phyloP scores from a whole-genome alignment of 345 rosid genomes.

The Aegle marmelos region DNA sequence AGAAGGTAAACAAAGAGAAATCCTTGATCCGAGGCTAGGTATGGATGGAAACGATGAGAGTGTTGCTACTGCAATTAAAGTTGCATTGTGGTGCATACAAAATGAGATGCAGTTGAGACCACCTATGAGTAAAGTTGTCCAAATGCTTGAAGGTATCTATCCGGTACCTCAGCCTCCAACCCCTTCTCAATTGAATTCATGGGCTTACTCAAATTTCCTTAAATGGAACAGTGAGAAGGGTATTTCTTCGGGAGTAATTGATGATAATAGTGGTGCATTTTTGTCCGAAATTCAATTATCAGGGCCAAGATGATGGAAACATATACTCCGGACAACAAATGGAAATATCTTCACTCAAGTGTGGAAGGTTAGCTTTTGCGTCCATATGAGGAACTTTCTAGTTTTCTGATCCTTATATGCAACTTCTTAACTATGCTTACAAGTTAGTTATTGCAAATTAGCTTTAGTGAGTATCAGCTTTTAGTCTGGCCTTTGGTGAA shows the following conservation, averaged over 20 bases:
- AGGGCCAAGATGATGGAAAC: slow-evolving; percentile 41
- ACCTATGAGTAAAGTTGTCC: slow-evolving; percentile 53
- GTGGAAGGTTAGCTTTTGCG: background rate
- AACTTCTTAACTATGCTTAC: background rate
- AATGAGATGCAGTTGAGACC: slow-evolving; percentile 50
- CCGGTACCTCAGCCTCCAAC: slow-evolving; percentile 35
- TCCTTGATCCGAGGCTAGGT: slow-evolving; percentile 38
- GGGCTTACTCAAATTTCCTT: slow-evolving; percentile 19
- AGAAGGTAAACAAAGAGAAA: slow-evolving; percentile 35
- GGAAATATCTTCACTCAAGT: background rate
- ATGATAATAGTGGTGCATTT: slow-evolving; percentile 26
- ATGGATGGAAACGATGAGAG: slow-evolving; percentile 23
- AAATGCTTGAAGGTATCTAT: slow-evolving; percentile 54
- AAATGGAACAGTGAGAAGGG: slow-evolving; percentile 39
- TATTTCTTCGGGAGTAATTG: slow-evolving; percentile 19
- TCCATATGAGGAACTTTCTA: background rate
- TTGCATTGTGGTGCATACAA: slow-evolving; percentile 62
- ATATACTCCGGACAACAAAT: background rate
- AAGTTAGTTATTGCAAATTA: background rate
- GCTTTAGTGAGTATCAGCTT: background rate
- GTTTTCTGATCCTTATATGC: background rate
- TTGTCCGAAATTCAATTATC: slow-evolving; percentile 37
- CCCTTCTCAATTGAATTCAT: slow-evolving; percentile 21
- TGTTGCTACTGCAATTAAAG: slow-evolving; percentile 31
- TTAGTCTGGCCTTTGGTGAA: background rate